phyloP scores from a whole-genome alignment of 495 filamentous ascomycete species.

The Pseudotulostoma volvatum region DNA sequence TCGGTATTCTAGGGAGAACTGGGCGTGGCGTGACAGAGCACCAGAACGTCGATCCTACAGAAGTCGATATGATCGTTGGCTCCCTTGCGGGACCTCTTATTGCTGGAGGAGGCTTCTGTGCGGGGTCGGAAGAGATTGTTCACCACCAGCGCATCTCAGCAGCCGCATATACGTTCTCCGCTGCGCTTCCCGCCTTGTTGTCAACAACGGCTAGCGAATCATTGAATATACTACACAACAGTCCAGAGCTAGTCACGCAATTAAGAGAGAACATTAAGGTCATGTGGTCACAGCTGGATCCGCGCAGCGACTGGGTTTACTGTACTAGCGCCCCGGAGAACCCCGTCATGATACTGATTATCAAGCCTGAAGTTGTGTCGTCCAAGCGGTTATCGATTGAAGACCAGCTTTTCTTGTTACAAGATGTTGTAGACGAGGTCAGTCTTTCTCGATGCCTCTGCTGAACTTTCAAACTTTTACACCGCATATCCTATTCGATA shows the following conservation, averaged over 20 bases:
- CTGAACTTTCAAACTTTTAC: too few relatives aligned
- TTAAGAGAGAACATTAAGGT: constrained; percentile 68
- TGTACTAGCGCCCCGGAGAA: constrained; percentile 75
- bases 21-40: constrained; percentile 87
- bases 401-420: constrained; percentile 73
- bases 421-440: constrained; percentile 92
- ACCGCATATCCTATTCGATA: too few relatives aligned
- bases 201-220: constrained; percentile 90
- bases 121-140: constrained; percentile 73
- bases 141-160: constrained; percentile 90
- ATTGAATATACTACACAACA: constrained; percentile 65
- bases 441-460: constrained; percentile 6
- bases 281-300: constrained; percentile 77
- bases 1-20: constrained; percentile 79
- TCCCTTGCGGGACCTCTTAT: constrained; percentile 81
- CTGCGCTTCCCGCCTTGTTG: constrained; percentile 81
- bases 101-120: constrained; percentile 90
- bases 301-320: constrained; percentile 78
- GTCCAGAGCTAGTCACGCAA: constrained; percentile 56
- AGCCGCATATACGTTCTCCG: constrained; percentile 84
- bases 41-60: constrained; percentile 79
- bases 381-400: constrained; percentile 45
- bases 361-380: constrained; percentile 71
- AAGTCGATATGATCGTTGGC: constrained; percentile 92
- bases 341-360: constrained; percentile 65